Conservation (phyloP, 2,329 filamentous ascomycete species). For the Geosmithia flava region DNA sequence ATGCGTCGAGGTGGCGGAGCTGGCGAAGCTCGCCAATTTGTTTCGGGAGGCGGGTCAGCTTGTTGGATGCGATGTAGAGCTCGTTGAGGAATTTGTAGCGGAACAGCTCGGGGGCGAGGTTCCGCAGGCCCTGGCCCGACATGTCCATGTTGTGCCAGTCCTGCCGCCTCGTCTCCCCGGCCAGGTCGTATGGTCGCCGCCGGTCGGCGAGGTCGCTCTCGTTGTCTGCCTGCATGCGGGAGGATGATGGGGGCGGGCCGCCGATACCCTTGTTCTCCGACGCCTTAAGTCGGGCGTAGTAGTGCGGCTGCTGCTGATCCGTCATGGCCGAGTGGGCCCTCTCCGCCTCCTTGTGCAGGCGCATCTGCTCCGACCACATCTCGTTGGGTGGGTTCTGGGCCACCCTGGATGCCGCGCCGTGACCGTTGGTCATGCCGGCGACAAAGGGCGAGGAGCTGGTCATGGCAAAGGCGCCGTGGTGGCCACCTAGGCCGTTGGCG, state of each 20-base stretch:
- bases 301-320: constrained; percentile 51
- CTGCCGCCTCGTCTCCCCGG: constrained; percentile 56
- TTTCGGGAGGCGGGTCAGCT: constrained; percentile 66
- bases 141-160: constrained; percentile 92
- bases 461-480: constrained; percentile 33
- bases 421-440: constrained; percentile 44
- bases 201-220: constrained; percentile 43
- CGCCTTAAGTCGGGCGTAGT: constrained; percentile 61
- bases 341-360: constrained; percentile 66
- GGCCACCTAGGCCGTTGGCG: constrained; percentile 40
- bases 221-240: constrained; percentile 31
- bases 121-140: constrained; percentile 86
- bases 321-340: constrained; percentile 60
- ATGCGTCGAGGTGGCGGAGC: constrained; percentile 74
- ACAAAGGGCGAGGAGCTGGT: constrained; percentile 52
- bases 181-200: constrained; percentile 51
- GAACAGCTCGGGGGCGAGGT: constrained; percentile 70
- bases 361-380: constrained; percentile 83
- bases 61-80: constrained; percentile 89
- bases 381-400: constrained; percentile 43
- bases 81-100: constrained; percentile 81
- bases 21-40: constrained; percentile 73
- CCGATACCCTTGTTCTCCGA: constrained; percentile 56
- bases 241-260: constrained; percentile 36
- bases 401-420: constrained; percentile 31